Conservation (phyloP, 108 stramenopile species). For the Discostella stelligeroides region DNA sequence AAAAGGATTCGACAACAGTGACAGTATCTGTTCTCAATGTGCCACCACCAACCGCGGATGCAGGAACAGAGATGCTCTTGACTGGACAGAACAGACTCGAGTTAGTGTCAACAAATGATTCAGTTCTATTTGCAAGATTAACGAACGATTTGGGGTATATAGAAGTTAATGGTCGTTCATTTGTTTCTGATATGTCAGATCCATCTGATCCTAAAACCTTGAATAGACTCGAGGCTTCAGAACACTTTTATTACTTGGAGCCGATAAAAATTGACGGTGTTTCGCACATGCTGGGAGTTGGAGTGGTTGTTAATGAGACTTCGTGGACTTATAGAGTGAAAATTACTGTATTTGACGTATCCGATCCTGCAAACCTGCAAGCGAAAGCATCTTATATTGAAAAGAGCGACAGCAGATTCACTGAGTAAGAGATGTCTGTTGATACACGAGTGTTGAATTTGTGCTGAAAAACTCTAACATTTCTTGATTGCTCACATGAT, state of each 20-base stretch:
- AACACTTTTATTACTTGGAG: slow-evolving; percentile 42
- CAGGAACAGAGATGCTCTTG: slow-evolving; percentile 36
- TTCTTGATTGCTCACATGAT: no score
- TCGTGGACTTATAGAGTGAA: slow-evolving; percentile 28
- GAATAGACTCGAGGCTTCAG: slow-evolving; percentile 49
- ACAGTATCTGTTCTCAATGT: slow-evolving; percentile 46
- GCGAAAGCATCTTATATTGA: slow-evolving; percentile 37
- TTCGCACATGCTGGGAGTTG: slow-evolving; percentile 41
- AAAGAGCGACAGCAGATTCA: slow-evolving; percentile 30
- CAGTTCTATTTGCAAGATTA: slow-evolving; percentile 36
- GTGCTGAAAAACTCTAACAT: no score
- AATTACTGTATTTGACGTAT: slow-evolving; percentile 45
- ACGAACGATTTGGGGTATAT: slow-evolving; percentile 39
- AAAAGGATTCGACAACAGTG: slow-evolving; percentile 24
- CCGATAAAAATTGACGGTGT: slow-evolving; percentile 39
- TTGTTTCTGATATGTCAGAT: slow-evolving; percentile 32
- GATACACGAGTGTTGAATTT: no score
- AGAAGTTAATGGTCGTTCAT: slow-evolving; percentile 47
- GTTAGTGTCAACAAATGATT: slow-evolving; percentile 44
- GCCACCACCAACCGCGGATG: neutral
- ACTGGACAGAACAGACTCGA: slow-evolving; percentile 33
- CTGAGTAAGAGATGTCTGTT: neutral
- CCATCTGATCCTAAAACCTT: slow-evolving; percentile 30
- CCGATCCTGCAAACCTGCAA: slow-evolving; percentile 32
- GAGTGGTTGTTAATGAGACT: slow-evolving; percentile 31